These are phyloP conservation scores for Durio zibethinus DNA, from an alignment of 345 rosid genomes.

Conservation along the genomic window DNA sequence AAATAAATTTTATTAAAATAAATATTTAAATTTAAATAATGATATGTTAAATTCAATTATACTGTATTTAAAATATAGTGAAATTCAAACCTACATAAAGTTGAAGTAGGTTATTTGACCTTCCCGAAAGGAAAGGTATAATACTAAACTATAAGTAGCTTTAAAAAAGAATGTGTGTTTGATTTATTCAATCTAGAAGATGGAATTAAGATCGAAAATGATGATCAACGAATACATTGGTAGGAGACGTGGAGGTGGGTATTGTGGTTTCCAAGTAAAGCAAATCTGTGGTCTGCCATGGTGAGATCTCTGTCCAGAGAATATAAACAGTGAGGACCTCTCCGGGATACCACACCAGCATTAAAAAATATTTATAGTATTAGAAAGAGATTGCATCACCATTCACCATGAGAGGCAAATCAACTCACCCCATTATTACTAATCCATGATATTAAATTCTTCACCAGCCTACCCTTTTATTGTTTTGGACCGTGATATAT, in stretches of 20 bases:
- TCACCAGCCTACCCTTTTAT: too few species aligned
- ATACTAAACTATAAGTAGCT: not conserved
- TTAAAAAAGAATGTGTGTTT: constrained; percentile 2
- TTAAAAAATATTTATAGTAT: too few species aligned
- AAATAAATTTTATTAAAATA: too few species aligned
- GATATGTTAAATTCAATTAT: too few species aligned
- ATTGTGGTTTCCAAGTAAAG: constrained; percentile 33
- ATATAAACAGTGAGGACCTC: constrained; percentile 9
- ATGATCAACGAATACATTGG: not conserved
- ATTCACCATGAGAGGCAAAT: too few species aligned
- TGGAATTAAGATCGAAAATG: not conserved
- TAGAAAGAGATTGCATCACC: not conserved
- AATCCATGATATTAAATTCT: too few species aligned
- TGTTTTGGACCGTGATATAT: too few species aligned
- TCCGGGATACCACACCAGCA: constrained; percentile 14
- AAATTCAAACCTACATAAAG: too few species aligned
- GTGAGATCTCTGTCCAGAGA: constrained; percentile 23
- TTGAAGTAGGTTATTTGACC: too few species aligned
- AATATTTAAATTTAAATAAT: too few species aligned
- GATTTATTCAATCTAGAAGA: not conserved
- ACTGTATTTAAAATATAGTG: too few species aligned
- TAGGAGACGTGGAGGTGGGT: constrained; percentile 8
- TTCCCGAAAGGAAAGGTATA: not conserved
- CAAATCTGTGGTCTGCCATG: constrained; percentile 28
- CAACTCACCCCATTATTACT: too few species aligned